A percentile compares a stretch with the other conserved stretches of the same genome.
Conservation (phyloP, 768 basidiomycete genomes). For the Cantharellus anzutake region DNA sequence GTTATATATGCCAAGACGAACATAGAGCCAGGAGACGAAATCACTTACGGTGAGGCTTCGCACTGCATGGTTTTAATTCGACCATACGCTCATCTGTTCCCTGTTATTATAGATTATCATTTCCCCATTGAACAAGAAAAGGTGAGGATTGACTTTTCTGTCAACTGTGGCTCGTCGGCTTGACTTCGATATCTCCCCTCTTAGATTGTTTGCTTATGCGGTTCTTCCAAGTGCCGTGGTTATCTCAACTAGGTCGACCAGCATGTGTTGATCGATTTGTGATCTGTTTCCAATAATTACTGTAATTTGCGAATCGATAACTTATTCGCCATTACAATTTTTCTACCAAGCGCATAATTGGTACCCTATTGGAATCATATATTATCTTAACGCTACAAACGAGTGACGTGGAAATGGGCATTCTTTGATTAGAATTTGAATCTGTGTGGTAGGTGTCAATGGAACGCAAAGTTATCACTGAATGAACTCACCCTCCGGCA, state of each 20-base stretch:
- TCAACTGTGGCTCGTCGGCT: background rate
- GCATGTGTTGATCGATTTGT: too few species aligned
- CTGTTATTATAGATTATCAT: constrained; percentile 59
- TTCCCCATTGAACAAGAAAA: constrained; percentile 99
- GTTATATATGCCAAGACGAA: constrained; percentile 97
- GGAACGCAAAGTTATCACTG: too few species aligned
- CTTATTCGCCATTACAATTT: too few species aligned
- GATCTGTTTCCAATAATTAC: too few species aligned
- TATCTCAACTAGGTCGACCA: constrained; percentile 65
- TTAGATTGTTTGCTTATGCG: constrained; percentile 72
- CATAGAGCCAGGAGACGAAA: constrained; percentile 93
- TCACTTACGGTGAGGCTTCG: constrained; percentile 72
- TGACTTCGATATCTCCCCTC: background rate
- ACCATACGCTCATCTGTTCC: background rate
- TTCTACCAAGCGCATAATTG: too few species aligned
- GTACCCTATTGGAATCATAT: too few species aligned
- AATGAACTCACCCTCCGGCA: background rate
- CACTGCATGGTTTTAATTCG: background rate
- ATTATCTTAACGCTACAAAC: too few species aligned
- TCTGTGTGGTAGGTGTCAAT: too few species aligned
- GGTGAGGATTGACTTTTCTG: constrained; percentile 8
- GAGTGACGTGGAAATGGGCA: too few species aligned
- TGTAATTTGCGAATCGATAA: too few species aligned
- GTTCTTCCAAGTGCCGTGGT: constrained; percentile 80
- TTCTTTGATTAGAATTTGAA: too few species aligned